Base-by-base conservation (phyloP, 108 stramenopile genomes). In the Discostella pseudostelligera region DNA sequence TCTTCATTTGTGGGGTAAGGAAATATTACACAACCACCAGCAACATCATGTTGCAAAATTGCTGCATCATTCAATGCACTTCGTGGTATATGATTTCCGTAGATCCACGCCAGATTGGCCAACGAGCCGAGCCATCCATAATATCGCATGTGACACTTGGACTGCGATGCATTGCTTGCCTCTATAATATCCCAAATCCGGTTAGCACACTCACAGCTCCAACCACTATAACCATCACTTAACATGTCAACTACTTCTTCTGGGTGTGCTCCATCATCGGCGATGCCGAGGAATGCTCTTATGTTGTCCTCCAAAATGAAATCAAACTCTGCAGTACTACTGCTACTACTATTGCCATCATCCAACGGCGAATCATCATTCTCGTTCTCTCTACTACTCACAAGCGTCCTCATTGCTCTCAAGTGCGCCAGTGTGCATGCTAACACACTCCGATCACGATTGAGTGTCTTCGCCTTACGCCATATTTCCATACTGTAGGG, bases 221-320 rank as follows among this genome's bases (percentile, higher is more conserved):
- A 69, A n/a, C 56, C 62, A 11, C 47, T 57, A 24, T 39, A 44
- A 49, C 24, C 39, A 0, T 44, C n/a, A n/a, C n/a, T n/a, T n/a
- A n/a, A n/a, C n/a, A n/a, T n/a, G n/a, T n/a, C n/a, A n/a, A n/a
- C 19, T 9, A 19, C 36, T n/a, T 19, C 14, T 39, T 53, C 36
- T 22, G 25, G 21, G 24, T 21, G 43, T 16, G 51, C 20, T 10
- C 12, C 36, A 39, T 26, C 35, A 35, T 59, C 39, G 24, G 40
- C 60, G 0, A 76, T 37, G 40, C 76, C 74, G 14, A 77, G 65
- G 60, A 77, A 77, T 10, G 76, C 79, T 43, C 92, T 64, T 1
- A 92, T 85, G 70, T 95, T 95, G 71, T 95, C 93, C 70, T 95
- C 93, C 48, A 95, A 59, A 39, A 95, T 86, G 37, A 95, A 70